A percentile compares a stretch with the other conserved stretches of the same genome.
phyloP scores from a whole-genome alignment of 768 basidiomycete species.

The Xerocomellus dryophilus region DNA sequence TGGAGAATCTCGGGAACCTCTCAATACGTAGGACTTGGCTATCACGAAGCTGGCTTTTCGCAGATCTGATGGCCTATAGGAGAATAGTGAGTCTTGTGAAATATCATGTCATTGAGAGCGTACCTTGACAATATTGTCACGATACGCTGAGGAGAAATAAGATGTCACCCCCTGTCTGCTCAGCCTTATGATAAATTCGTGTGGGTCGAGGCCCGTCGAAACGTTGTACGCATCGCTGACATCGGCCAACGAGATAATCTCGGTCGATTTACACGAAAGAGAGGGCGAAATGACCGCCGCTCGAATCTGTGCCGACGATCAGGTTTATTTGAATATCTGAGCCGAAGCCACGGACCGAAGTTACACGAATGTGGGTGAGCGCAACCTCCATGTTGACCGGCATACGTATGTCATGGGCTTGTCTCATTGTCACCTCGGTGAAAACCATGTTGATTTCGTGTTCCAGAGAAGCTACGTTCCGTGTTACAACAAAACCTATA shows the following conservation, averaged over 20 bases:
- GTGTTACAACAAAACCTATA: constrained; percentile 8
- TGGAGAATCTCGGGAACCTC: constrained; percentile 73
- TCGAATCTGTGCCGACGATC: constrained; percentile 47
- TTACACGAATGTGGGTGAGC: constrained; percentile 69
- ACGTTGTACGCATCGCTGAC: constrained; percentile 87
- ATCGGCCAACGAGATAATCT: constrained; percentile 75
- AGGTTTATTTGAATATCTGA: background rate
- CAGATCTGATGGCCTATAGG: constrained; percentile 63
- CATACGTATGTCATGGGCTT: constrained; percentile 60
- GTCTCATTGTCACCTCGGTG: constrained; percentile 63
- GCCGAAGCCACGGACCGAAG: constrained; percentile 51
- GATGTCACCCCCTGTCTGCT: constrained; percentile 66
- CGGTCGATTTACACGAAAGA: constrained; percentile 72
- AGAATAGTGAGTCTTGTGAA: background rate
- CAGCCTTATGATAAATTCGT: constrained; percentile 80
- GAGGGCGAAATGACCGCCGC: constrained; percentile 67
- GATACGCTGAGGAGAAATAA: constrained; percentile 68
- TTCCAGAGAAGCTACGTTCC: constrained; percentile 54
- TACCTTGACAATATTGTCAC: constrained; percentile 77
- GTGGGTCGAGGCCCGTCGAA: constrained; percentile 67
- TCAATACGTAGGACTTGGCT: constrained; percentile 50
- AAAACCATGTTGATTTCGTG: constrained; percentile 54
- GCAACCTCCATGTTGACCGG: constrained; percentile 71
- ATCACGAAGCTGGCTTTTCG: constrained; percentile 68
- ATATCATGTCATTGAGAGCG: background rate